These are phyloP conservation scores for Tieghemiomyces parasiticus DNA, from an alignment of 192 early-diverging fungal species.

Conservation along the genomic window DNA sequence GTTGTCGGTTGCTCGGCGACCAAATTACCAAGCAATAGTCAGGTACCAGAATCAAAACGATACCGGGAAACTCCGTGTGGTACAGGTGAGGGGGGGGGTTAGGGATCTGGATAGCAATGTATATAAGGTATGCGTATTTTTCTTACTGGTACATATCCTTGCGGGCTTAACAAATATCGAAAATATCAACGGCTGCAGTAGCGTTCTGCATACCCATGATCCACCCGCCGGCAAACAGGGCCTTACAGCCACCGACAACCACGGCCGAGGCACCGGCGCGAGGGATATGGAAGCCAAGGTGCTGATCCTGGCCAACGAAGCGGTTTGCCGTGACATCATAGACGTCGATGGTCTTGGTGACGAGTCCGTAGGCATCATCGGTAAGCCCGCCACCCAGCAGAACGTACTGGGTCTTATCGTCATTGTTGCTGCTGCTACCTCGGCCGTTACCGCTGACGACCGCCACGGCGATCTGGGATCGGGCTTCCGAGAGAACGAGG, in stretches of 20 bases:
- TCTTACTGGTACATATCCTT: background rate
- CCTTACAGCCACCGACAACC: conserved; percentile 4
- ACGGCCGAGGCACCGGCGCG: background rate
- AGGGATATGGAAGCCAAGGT: conserved; percentile 1
- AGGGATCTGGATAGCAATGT: background rate
- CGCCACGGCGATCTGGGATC: background rate
- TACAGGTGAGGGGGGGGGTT: background rate
- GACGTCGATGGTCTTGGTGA: conserved; percentile 9
- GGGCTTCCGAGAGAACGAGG: conserved; percentile 1
- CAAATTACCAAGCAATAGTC: no score
- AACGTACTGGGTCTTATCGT: no score
- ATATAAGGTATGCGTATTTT: no score
- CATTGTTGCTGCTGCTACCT: no score
- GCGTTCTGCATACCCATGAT: conserved; percentile 4
- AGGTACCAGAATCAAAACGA: background rate
- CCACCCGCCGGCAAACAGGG: conserved; percentile 5
- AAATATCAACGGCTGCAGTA: conserved; percentile 8
- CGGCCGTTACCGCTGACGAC: background rate
- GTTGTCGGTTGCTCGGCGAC: no score
- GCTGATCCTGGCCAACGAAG: background rate
- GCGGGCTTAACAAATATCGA: conserved; percentile 11
- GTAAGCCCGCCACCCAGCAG: conserved; percentile 4
- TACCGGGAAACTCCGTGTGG: background rate
- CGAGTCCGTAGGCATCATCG: background rate
- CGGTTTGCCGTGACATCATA: background rate